Evolutionary conservation across 352 stramenopile species (phyloP), one percentile per base, ranked within the genome.

Genomic region (Pythium angustatum): DNA sequence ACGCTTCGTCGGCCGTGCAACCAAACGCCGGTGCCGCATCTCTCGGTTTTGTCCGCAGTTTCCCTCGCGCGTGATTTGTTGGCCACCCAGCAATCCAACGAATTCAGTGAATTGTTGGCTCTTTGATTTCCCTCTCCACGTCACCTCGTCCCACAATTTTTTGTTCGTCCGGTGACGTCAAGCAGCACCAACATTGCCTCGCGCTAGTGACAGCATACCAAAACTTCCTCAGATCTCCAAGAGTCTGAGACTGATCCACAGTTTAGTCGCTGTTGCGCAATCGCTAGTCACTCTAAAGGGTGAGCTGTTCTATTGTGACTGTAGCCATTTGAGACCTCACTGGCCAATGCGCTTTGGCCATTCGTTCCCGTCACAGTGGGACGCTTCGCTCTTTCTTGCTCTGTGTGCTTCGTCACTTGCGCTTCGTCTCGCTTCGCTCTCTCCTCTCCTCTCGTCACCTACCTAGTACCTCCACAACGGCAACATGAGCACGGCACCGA

Each of bases 321-420:
- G 38, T 45, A 45, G 2, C 38, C 38, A 45, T 45, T 2, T 45
- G n/a, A 5, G 17, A 8, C 2, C 38, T 19, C 36, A 24, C 15
- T 14, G 38, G 38, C 38, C 38, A 45, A 45, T 45, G 38, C 38
- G 38, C 38, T 45, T n/a, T 22, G 38, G 11, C 38, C 38, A 45
- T 45, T 45, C 38, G 38, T 45, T 45, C 38, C 7, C 38, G 38
- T 45, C 38, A 45, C 38, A 45, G 38, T 45, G 17, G 38, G 38
- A n/a, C 8, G 38, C 22, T 8, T 24, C 10, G 38, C 38, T 22
- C 10, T 45, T 45, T 12, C 38, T 22, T 7, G 5, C 17, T 45
- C 17, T 45, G 38, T 2, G 2, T 10, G 11, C 34, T 15, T 19
- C 34, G 12, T 41, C 19, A 15, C 34, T 41, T 41, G 11, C 8